These are phyloP conservation scores for Solanum bulbocastanum DNA, from an alignment of 257 asterid species.

Conservation along the genomic window DNA sequence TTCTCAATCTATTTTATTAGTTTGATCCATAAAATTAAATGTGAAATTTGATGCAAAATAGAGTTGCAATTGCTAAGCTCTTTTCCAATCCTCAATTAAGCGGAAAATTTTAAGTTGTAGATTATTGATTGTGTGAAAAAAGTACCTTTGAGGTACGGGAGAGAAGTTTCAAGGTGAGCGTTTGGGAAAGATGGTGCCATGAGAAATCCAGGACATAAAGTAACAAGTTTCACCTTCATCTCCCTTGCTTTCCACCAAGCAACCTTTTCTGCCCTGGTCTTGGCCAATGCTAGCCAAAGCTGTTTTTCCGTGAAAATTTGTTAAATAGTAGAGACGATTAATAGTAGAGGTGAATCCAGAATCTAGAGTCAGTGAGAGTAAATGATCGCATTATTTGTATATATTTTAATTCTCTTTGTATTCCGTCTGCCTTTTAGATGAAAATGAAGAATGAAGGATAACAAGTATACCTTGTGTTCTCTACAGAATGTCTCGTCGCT, in stretches of 20 bases:
- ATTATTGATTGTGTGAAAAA: not conserved
- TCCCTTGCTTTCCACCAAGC: constrained; percentile 24
- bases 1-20: not conserved
- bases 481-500: constrained; percentile 22
- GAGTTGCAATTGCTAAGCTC: not conserved
- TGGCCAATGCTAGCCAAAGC: constrained; percentile 32
- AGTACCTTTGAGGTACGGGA: constrained; percentile 28
- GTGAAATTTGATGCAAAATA: not conserved
- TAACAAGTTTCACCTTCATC: constrained; percentile 19
- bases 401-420: not conserved
- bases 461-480: constrained; percentile 11
- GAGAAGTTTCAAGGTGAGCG: constrained; percentile 14
- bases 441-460: not conserved
- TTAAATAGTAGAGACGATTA: not conserved
- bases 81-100: not conserved
- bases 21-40: not conserved
- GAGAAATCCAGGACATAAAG: constrained; percentile 17
- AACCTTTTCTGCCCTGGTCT: constrained; percentile 21
- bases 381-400: not conserved
- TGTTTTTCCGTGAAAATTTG: not conserved
- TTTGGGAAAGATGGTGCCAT: constrained; percentile 30
- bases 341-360: not conserved
- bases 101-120: not conserved
- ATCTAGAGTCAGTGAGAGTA: not conserved
- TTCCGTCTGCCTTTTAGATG: not conserved